Evolutionary conservation across 2,329 filamentous ascomycete species (phyloP), one percentile per base, ranked within the genome.

Genomic region (Macroventuria anomochaeta): DNA sequence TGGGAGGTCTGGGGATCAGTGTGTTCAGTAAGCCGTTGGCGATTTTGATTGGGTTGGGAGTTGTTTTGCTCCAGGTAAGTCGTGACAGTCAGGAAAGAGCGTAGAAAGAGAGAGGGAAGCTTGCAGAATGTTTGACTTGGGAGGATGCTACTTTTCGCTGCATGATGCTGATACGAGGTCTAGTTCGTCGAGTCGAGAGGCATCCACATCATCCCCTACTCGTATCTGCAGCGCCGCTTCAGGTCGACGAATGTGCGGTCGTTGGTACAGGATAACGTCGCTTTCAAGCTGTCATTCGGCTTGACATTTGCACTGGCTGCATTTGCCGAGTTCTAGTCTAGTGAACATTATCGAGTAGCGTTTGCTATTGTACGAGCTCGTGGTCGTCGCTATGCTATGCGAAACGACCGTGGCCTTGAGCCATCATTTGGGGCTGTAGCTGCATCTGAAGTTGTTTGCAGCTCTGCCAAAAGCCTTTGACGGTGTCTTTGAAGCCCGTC

Each of bases 1-100:
- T 74, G 8, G 75, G 81, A 3, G 88, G 88, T 1, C 64, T 93
- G 26, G 76, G 87, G 0, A 80, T 92, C 21, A 85, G 86, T 53
- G 77, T 88, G 13, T 91, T 93, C 71, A 91, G 88, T 7, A 85
- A 85, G 68, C 85, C 87, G 1, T 76, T 93, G 40, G 87, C 88
- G 1, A 66, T 92, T 13, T 71, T 93, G 17, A 76, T 89, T 17
- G 88, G 89, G 0, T 67, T 90, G 11, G 74, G 86, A 8, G 82
- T 90, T 20, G 77, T 89, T 12, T 79, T 83, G 25, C 67, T 88
- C 13, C 85, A 90, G 76, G 87, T 88, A 77, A 59, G 79, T 53
- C 20, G 26, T 12, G 8, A 7, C 21, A 11, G 21, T 38, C 18
- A 20, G 43, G 23, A 25, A 12, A 31, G 15, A 23, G 34, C 10